Evolutionary conservation across 129 eudicot genomes (phyloP).

Genomic region (Daucus carota): DNA sequence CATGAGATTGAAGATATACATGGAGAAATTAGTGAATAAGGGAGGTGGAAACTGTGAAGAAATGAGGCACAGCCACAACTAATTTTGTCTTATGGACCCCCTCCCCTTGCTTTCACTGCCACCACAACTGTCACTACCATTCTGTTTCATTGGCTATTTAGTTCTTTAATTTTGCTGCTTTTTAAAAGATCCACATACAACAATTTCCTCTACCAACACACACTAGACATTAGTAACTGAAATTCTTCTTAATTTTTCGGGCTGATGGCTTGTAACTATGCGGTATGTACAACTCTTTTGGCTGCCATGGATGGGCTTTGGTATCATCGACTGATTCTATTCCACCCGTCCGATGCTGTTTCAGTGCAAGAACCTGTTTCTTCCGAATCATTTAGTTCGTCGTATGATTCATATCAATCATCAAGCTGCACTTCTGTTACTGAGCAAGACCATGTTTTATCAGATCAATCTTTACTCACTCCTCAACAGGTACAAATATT

Average conservation of each 20-base stretch:
- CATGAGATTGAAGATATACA: slow-evolving; percentile 2
- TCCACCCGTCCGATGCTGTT: not conserved
- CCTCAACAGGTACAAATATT: slow-evolving; percentile 3
- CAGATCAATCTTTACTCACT: slow-evolving; percentile 2
- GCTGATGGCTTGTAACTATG: not conserved
- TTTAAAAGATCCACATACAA: not conserved
- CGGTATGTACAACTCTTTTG: not conserved
- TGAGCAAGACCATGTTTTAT: not conserved
- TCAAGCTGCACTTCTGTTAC: slow-evolving; percentile 3
- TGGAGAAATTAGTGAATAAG: not conserved
- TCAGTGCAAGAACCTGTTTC: not conserved
- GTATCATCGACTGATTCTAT: not conserved
- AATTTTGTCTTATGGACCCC: not conserved
- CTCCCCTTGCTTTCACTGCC: slow-evolving; percentile 2
- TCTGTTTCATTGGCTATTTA: not conserved
- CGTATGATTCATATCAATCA: slow-evolving; percentile 1
- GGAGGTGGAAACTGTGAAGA: not conserved
- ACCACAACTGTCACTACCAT: slow-evolving; percentile 7
- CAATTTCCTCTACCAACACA: not conserved
- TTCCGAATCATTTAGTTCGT: not conserved
- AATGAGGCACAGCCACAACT: not conserved
- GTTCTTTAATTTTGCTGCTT: not conserved
- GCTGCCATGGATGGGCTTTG: slow-evolving; percentile 8
- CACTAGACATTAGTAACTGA: not conserved
- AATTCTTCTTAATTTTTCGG: not conserved